These are phyloP conservation scores for Zygnema cylindricum DNA, from an alignment of 139 green algal species.

Conservation along the genomic window DNA sequence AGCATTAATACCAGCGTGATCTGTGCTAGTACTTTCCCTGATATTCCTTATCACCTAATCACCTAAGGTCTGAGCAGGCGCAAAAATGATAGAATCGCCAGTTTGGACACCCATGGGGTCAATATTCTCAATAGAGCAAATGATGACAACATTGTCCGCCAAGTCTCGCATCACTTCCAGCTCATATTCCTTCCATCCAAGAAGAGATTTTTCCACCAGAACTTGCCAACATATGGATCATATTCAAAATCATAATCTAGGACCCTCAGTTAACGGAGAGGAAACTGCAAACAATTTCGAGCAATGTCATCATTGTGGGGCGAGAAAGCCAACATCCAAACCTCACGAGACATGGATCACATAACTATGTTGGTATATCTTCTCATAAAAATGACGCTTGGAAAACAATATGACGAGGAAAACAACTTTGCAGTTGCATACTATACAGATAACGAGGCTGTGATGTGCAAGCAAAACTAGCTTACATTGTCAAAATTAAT, in stretches of 20 bases:
- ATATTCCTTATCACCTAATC: conserved; percentile 97
- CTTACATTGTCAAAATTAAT: background rate
- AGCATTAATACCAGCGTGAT: background rate
- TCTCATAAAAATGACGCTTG: no score
- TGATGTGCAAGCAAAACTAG: background rate
- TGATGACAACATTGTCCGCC: conserved; percentile 98
- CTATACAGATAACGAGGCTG: no score
- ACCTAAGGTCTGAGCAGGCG: conserved; percentile 84
- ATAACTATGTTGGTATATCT: no score
- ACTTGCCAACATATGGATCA: conserved; percentile 60
- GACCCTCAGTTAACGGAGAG: background rate
- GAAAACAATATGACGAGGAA: no score
- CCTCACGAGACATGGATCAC: no score
- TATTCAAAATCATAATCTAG: background rate
- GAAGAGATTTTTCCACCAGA: conserved; percentile 89
- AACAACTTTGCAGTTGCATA: no score
- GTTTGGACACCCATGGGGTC: conserved; percentile 99
- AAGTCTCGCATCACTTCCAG: conserved; percentile 98
- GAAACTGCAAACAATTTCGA: background rate
- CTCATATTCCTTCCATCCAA: conserved; percentile 98
- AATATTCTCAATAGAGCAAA: conserved; percentile 99
- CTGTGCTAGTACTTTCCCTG: conserved; percentile 20
- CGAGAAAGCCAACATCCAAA: no score
- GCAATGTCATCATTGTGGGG: background rate
- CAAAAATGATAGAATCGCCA: conserved; percentile 80